These are phyloP conservation scores for Aspergillus brunneoviolaceus DNA, from an alignment of 2,329 filamentous ascomycete genomes.

Conservation along the genomic window DNA sequence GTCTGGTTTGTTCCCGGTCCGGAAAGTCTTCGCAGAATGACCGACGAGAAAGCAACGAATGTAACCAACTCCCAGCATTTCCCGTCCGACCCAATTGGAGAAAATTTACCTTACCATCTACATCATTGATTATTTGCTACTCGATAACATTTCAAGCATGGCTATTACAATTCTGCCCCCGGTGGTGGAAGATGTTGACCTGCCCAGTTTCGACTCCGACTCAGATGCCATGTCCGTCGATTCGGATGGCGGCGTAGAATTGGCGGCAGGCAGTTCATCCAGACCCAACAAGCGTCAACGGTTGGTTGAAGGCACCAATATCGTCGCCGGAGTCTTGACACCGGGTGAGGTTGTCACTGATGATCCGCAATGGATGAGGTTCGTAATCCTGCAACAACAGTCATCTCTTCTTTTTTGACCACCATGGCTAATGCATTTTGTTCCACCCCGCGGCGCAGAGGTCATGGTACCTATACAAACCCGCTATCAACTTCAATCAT, in stretches of 20 bases:
- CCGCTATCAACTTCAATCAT: conserved; percentile 66
- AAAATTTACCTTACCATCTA: background rate
- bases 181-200: conserved; percentile 35
- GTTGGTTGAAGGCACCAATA: conserved; percentile 25
- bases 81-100: background rate
- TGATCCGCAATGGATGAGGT: conserved; percentile 92
- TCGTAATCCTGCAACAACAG: conserved; percentile 7
- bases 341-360: conserved; percentile 85
- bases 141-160: conserved; percentile 41
- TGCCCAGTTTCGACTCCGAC: conserved; percentile 42
- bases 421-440: background rate
- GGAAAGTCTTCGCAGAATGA: conserved; percentile 14
- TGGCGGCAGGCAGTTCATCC: conserved; percentile 26
- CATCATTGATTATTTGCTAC: background rate
- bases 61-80: conserved; percentile 6
- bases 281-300: conserved; percentile 42
- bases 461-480: conserved; percentile 85
- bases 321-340: conserved; percentile 65
- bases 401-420: background rate
- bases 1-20: conserved; percentile 20
- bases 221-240: conserved; percentile 52
- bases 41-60: no score
- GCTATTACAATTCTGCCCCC: conserved; percentile 61
- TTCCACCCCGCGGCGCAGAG: conserved; percentile 52
- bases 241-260: conserved; percentile 43